These are phyloP conservation scores for Podaxis mareebaensis DNA, from an alignment of 768 basidiomycete species.

Conservation along the genomic window DNA sequence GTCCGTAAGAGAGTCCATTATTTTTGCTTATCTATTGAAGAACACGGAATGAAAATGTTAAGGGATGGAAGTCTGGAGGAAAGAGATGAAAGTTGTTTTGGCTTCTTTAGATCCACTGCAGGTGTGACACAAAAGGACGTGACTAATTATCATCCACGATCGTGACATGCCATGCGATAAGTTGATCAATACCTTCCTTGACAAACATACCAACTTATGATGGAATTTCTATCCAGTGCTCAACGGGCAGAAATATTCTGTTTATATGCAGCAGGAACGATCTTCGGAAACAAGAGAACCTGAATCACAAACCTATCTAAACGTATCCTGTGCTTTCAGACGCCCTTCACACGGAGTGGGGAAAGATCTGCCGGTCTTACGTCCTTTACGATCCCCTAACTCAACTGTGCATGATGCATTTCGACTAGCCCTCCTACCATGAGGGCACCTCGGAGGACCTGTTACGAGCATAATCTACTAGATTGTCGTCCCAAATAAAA, in stretches of 20 bases:
- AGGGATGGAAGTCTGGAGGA: constrained; percentile 32
- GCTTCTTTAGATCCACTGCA: constrained; percentile 18
- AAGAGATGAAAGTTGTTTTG: constrained; percentile 30
- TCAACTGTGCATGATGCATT: too few relatives aligned
- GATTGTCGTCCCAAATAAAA: too few relatives aligned
- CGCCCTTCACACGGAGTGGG: too few relatives aligned
- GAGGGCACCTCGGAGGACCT: too few relatives aligned
- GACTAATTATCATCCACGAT: constrained; percentile 22
- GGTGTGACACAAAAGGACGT: constrained; percentile 27
- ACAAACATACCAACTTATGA: neutral
- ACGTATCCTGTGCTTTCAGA: too few relatives aligned
- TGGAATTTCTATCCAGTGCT: neutral
- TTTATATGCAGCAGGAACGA: neutral
- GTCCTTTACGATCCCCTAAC: too few relatives aligned
- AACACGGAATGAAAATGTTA: constrained; percentile 24
- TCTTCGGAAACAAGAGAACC: too few relatives aligned
- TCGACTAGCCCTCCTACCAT: too few relatives aligned
- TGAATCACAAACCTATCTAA: too few relatives aligned
- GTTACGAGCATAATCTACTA: too few relatives aligned
- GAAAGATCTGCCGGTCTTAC: too few relatives aligned
- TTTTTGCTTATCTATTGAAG: constrained; percentile 1
- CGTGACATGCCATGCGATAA: constrained; percentile 13
- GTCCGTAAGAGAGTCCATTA: constrained; percentile 48
- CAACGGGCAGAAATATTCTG: neutral
- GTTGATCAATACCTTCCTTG: neutral